Base-by-base conservation (phyloP, 1,284 basidiomycete genomes). In the Anthracocystis panici-leucophaei region DNA sequence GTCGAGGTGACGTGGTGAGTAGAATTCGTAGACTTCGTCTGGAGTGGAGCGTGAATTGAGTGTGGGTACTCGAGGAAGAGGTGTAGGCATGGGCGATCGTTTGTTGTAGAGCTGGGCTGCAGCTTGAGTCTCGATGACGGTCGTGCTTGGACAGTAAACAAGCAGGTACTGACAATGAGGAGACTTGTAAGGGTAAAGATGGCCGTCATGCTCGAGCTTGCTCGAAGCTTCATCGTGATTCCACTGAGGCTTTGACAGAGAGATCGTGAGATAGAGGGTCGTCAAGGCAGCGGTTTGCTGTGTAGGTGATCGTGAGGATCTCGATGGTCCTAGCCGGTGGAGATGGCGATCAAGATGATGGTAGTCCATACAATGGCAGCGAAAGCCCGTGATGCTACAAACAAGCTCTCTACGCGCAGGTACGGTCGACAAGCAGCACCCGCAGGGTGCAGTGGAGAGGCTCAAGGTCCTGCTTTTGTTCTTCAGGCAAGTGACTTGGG, bases 1-100 rank as follows among this genome's bases (percentile, higher is more conserved):
- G 9, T 18, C 3, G n/a, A 48, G 20, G 20, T 58, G 42, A 14
- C 60, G 64, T 9, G 75, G 73, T 3, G 63, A 59, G 59, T 78
- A 78, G 58, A 75, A 73, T 10, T 52, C 67, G 59, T 68, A 75
- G 14, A 79, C 31, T 20, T 79, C 75, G 52, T 79, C 65, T 2
- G 77, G 66, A 1, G 75, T 75, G 3, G 73, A 70, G 33, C 71
- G 60, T 2, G 67, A 31, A 33, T 45, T 57, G 20, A 60, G 48
- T 5, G 63, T 59, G 3, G 46, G 72, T 0, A 56, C 41, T 12
- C 57, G 56, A 31, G 77, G 74, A 14, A 41, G 31, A 1, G 70
- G 66, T 12, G 74, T 78, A 8, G 77, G 73, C 18, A 14, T 16
- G 20, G 59, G 59, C 10, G 62, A 60, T 14, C 57, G 65, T 40